A percentile compares a stretch with the other conserved stretches of the same genome.
Evolutionary conservation across 805 yeast species (phyloP).

Genomic region (Tetrapisispora nanseiensis): DNA sequence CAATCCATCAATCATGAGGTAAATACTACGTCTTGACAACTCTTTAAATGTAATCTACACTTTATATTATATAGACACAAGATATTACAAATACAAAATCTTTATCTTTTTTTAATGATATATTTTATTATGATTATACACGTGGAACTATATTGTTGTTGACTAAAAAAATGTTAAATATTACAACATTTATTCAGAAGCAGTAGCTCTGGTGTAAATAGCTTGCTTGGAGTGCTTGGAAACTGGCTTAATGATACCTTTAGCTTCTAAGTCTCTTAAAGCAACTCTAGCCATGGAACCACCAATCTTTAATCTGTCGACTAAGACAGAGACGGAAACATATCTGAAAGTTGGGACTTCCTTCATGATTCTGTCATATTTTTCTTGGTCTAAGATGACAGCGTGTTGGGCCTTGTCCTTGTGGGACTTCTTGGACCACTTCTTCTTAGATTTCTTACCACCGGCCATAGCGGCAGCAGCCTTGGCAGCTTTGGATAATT

Average conservation of each 20-base stretch:
- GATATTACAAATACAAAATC: neutral
- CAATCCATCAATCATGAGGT: no score
- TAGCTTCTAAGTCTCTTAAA: constrained; percentile 85
- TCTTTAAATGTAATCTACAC: neutral
- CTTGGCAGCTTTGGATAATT: constrained; percentile 98
- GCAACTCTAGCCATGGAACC: constrained; percentile 99
- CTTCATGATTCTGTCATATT: constrained; percentile 98
- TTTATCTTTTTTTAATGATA: neutral
- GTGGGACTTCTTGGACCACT: constrained; percentile 99
- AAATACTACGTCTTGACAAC: neutral
- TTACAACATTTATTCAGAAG: constrained; percentile 39
- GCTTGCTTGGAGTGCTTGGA: constrained; percentile 93
- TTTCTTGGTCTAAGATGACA: constrained; percentile 93
- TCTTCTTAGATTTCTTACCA: constrained; percentile 99
- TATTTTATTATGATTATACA: constrained; percentile 5
- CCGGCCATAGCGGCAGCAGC: constrained; percentile 99
- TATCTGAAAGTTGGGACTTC: constrained; percentile 98
- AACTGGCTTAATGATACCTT: constrained; percentile 91
- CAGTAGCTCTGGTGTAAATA: constrained; percentile 82
- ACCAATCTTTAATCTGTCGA: constrained; percentile 98
- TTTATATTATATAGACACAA: neutral
- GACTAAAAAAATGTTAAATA: neutral
- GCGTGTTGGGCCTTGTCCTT: constrained; percentile 99
- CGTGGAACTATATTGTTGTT: constrained; percentile 2
- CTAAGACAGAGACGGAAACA: constrained; percentile 95